Conservation (phyloP, 495 filamentous ascomycete genomes). For the Cercophora sp. region DNA sequence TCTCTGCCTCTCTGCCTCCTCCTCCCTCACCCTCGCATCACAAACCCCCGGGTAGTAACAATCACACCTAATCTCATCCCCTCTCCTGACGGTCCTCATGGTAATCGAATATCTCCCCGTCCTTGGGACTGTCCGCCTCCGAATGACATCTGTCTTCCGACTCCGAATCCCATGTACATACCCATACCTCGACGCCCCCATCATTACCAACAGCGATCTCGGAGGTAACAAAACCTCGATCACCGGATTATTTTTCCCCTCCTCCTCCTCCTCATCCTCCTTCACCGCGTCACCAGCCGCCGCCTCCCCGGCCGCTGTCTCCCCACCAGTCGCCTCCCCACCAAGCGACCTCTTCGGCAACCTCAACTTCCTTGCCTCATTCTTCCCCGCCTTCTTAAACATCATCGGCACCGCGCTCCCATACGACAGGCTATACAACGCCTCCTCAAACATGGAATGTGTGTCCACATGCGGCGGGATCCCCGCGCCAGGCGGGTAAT, state of each 20-base stretch:
- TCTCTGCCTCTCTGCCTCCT: conserved; percentile 3
- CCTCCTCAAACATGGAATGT: conserved; percentile 31
- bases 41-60: conserved; percentile 30
- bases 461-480: conserved; percentile 35
- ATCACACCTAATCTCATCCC: conserved; percentile 20
- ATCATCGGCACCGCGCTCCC: conserved; percentile 28
- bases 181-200: conserved; percentile 26
- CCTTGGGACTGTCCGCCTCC: conserved; percentile 17
- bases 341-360: conserved; percentile 26
- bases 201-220: conserved; percentile 29
- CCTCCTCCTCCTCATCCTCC: conserved; percentile 5
- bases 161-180: conserved; percentile 29
- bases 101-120: conserved; percentile 29
- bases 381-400: conserved; percentile 24
- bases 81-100: conserved; percentile 23
- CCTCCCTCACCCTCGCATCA: conserved; percentile 28
- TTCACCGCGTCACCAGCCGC: not conserved
- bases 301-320: not conserved
- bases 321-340: not conserved
- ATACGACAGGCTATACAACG: conserved; percentile 28
- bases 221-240: conserved; percentile 28
- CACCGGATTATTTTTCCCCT: conserved; percentile 6
- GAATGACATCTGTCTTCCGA: conserved; percentile 28
- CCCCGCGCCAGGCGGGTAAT: conserved; percentile 32
- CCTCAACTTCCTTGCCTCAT: conserved; percentile 30